Conservation (phyloP, 805 yeast genomes). For the Saturnispora silvae region DNA sequence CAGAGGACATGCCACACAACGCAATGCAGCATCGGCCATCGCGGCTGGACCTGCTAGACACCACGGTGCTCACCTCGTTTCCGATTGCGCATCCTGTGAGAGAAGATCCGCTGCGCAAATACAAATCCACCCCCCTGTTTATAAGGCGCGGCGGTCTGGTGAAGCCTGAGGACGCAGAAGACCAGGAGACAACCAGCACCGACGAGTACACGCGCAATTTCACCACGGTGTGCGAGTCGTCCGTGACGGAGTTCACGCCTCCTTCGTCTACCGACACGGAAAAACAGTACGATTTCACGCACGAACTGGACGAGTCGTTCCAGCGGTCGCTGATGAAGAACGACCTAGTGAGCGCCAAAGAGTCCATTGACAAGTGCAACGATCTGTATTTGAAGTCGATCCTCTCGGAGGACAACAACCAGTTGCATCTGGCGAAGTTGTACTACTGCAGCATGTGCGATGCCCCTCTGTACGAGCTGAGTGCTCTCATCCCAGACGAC, state of each 20-base stretch:
- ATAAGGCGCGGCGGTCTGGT: not conserved
- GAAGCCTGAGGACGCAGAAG: not conserved
- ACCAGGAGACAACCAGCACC: not conserved
- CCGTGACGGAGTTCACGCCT: constrained; percentile 7
- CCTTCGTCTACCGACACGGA: constrained; percentile 15
- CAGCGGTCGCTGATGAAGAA: not conserved
- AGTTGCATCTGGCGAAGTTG: constrained; percentile 12
- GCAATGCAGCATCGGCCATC: constrained; percentile 23
- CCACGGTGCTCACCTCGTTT: constrained; percentile 36
- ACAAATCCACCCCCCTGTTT: not conserved
- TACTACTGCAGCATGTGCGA: constrained; percentile 61
- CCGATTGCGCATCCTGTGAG: constrained; percentile 41
- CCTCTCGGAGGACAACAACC: constrained; percentile 1
- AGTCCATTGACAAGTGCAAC: constrained; percentile 22
- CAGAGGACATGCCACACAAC: too few relatives aligned
- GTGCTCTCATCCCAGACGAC: constrained; percentile 27
- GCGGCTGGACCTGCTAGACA: constrained; percentile 38
- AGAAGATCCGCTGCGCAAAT: not conserved
- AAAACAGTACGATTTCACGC: constrained; percentile 1
- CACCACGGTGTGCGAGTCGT: not conserved
- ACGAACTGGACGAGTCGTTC: constrained; percentile 14
- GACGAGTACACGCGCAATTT: not conserved
- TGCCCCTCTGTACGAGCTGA: constrained; percentile 53
- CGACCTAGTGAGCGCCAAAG: constrained; percentile 13
- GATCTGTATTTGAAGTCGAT: constrained; percentile 24